Base-by-base conservation (phyloP, 768 basidiomycete genomes). In the Mycena haematopus region DNA sequence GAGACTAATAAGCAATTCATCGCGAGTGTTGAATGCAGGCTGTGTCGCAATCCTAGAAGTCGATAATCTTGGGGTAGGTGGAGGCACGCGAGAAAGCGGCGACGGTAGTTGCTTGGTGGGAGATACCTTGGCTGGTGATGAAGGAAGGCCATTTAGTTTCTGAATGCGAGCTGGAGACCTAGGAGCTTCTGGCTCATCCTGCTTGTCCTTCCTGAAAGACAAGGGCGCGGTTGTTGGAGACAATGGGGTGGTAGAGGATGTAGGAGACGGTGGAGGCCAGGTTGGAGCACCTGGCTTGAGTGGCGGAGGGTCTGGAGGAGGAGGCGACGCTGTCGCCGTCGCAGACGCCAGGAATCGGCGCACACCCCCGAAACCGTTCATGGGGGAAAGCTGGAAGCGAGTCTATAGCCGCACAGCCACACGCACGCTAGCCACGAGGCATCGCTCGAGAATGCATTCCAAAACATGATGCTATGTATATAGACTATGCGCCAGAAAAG, bases 1-100 rank as follows among this genome's bases (percentile, higher is more conserved):
- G 42, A 99, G 82, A 72, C 91, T 92, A 72, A 97, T 84, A 65
- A 98, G 82, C 49, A 99, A 83, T 65, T 95, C 92, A 69, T 97
- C 95, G 47, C 89, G 83, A 17, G 85, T 85, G 65, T 86, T 88
- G 5, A 60, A 17, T 2, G 62, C 52, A 1, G 66, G 40, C n/a
- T 64, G 62, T 14, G 49, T 42, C 25, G 59, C 52, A 17, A 40
- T 45, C 52, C 62, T 50, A 14, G 66, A 61, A 24, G 66, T 67
- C 21, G 66, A 53, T 6, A 67, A 52, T 62, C 66, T 63, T 59
- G 59, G 61, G 52, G 66, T 45, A 19, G 53, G 49, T 38, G 60
- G 57, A 24, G 56, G 50, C 60, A 57, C 59, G 62, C 60, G 59
- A 19, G 52, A 67, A 44, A 63, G 58, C 22, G 62, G 21, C 59